Base-by-base conservation (phyloP, 495 filamentous ascomycete genomes). In the Neurospora hispaniola region DNA sequence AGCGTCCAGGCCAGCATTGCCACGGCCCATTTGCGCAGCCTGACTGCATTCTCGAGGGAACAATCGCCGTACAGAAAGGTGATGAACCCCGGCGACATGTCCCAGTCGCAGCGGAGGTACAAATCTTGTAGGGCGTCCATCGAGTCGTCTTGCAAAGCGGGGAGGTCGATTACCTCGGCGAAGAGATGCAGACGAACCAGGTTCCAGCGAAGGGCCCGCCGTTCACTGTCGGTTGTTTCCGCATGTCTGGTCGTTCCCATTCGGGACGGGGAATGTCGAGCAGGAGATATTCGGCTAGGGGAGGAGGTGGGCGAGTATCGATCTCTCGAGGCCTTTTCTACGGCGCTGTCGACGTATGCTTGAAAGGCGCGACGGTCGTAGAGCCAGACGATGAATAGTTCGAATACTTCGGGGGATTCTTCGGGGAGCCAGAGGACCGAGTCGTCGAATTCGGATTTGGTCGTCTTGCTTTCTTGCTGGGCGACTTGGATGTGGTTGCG, bases 61-160 rank as follows among this genome's bases (percentile, higher is more conserved):
- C 83, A 85, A 69, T 81, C 78, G 41, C 77, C 81, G 76, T 85
- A 86, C 11, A 85, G 78, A 71, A 81, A 85, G 71, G 75, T 72
- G 69, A 85, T 75, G 35, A 86, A 81, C 35, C 78, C 77, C 8
- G 82, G 82, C 7, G 80, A 82, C 71, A 85, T 83, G 72, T 84
- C 83, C 80, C 84, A 84, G 75, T 85, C 84, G 72, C 81, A 80
- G n/a, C 81, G 82, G 42, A 86, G 80, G 69, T 85, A 85, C 31
- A 85, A 76, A 72, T 86, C 84, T 70, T 86, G 84, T 8, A 86
- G 76, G 20, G 82, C 82, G 71, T 86, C 84, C 80, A 85, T 84
- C 43, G 84, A 81, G 16, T 78, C 76, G 73, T 86, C 84, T 70
- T 86, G 84, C 38, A 85, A 76, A 1, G 76, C 77, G 18, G 82